A percentile compares a stretch with the other conserved stretches of the same genome.
These are phyloP conservation scores for Trichoderma arundinaceum DNA, from an alignment of 2,329 filamentous ascomycete genomes.

Conservation along the genomic window DNA sequence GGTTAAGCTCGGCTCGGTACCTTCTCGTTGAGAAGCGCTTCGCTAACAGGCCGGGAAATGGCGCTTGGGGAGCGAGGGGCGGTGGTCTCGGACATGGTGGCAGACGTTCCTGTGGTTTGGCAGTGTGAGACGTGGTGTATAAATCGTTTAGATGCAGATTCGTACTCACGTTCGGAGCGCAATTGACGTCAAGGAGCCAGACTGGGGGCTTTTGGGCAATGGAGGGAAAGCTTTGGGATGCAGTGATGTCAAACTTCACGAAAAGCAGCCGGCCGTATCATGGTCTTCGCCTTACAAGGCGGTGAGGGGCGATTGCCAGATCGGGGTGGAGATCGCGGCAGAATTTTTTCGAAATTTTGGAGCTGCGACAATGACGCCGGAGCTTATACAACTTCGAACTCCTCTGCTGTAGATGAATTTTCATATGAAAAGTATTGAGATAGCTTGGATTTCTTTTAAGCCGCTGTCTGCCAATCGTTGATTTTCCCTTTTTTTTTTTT, in stretches of 20 bases:
- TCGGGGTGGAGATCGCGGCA: slow-evolving; percentile 46
- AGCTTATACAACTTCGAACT: slow-evolving; percentile 7
- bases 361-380: slow-evolving; percentile 12
- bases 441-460: background rate
- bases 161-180: slow-evolving; percentile 32
- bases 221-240: slow-evolving; percentile 40
- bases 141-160: background rate
- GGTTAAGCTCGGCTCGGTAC: slow-evolving; percentile 56
- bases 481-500: slow-evolving; percentile 16
- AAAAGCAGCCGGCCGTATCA: slow-evolving; percentile 47
- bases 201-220: slow-evolving; percentile 33
- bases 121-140: slow-evolving; percentile 2
- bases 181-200: slow-evolving; percentile 32
- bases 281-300: slow-evolving; percentile 48
- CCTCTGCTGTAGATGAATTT: slow-evolving; percentile 8
- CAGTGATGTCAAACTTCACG: slow-evolving; percentile 47
- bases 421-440: slow-evolving; percentile 13
- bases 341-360: slow-evolving; percentile 54
- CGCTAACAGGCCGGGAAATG: slow-evolving; percentile 86
- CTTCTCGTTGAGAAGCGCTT: slow-evolving; percentile 99
- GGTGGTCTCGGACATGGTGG: slow-evolving; percentile 61
- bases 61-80: slow-evolving; percentile 62
- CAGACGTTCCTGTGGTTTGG: slow-evolving; percentile 24
- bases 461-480: background rate
- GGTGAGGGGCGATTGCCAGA: slow-evolving; percentile 45